Evolutionary conservation across 2,329 filamentous ascomycete genomes (phyloP), one percentile per base, ranked within the genome.

Genomic region (Trichoderma lentiforme): DNA sequence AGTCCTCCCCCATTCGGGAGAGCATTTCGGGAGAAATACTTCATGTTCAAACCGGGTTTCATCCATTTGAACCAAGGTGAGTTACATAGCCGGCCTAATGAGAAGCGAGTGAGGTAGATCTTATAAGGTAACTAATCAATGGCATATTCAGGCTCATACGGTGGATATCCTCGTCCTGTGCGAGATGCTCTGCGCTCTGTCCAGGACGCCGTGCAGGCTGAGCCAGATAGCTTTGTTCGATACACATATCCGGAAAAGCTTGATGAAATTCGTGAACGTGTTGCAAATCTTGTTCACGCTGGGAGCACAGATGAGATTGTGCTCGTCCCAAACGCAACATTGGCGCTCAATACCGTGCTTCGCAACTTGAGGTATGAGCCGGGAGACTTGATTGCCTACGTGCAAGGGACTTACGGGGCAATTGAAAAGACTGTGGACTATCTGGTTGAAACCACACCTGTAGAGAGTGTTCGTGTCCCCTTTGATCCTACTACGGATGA

Each of bases 341-440:
- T 32, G 9, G 70, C 62, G 24, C 24, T 71, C 3, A 71, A 67
- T 21, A 67, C 69, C 24, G 62, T 71, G 43, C 70, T 71, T 34
- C 63, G 70, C n/a, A 71, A 71, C 18, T 26, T 71, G 34, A 67
- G 21, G 24, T 71, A 56, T 34, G 30, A 57, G 24, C 21, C 62
- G 3, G 69, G 69, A 43, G 69, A 71, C 32, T 3, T 67, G 47
- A 60, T 71, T 47, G 69, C 61, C 12, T 71, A 67, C 4, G 24
- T 71, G 8, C 24, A 67, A 21, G 62, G 69, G 24, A 67, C 61
- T 18, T 71, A 71, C 8, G 69, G 69, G 7, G 69, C 62, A 32
- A 71, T 71, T 7, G 69, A 71, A 34, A 71, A 71, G 62, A 71
- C 69, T 7, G 47, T 71, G 24, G 61, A 71, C 43, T 67, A 71